Evolutionary conservation across 2,329 filamentous ascomycete genomes (phyloP), one percentile per base, ranked within the genome.

Genomic region (Fusarium decemcellulare): DNA sequence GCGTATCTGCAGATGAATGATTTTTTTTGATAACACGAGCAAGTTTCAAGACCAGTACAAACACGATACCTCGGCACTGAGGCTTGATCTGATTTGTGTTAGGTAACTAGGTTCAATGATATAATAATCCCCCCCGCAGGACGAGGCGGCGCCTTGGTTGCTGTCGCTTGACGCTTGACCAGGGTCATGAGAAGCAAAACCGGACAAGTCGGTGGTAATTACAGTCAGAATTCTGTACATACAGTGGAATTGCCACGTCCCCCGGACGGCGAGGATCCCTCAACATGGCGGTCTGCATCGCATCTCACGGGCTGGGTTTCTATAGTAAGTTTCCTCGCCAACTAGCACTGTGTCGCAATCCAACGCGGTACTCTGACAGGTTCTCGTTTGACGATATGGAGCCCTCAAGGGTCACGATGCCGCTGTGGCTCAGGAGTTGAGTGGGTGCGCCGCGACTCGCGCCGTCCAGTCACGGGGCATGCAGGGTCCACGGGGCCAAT

Each of bases 401-500:
- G 34, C 54, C 44, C 61, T 52, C 43, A 51, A 55, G 58, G 67
- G 67, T 71, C 52, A 67, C 67, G 67, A 70, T 71, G 67, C 59
- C 11, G 55, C 55, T 63, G 56, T 60, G 34, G 47, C 30, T 18
- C 39, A 46, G 40, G 39, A 54, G 57, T 67, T 39, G 54, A 67
- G 67, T 64, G 67, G 67, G 44, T 68, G 54, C 47, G 50, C 40
- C 46, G 29, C 71, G 68, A 63, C 54, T 65, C 68, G 43, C 37
- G 36, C 42, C 32, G 58, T 32, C 76, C 74, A 77, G 67, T 77
- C 75, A 77, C 65, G 72, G 54, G 67, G 65, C 62, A 40, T 18
- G 47, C 10, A 40, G 63, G 59, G 50, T 72, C 71, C 76, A 78
- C 76, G 75, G 67, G 72, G 61, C 64, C 65, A 74, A 72, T 71